Evolutionary conservation across 306 rosid species (phyloP), one percentile per base, ranked within the genome.

Genomic region (Sindora glabra): DNA sequence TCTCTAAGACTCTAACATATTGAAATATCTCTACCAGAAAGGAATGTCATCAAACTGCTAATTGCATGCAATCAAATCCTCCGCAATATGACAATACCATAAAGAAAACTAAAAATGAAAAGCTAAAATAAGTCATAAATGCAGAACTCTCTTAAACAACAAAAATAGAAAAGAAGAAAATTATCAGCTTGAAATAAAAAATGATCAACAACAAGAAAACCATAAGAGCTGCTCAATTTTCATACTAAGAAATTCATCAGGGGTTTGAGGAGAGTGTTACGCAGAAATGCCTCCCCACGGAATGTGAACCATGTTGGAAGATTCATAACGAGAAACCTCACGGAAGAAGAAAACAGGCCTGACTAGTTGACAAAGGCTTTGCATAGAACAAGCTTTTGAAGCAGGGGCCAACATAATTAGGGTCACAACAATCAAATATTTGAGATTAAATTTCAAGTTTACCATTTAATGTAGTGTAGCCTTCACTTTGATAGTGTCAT

Each of bases 401-500:
- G 50, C 5, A 30, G 27, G 38, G 38, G 30, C n/a, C n/a, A n/a
- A n/a, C n/a, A 51, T 25, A 67, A 8, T 36, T 37, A 62, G 40
- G 44, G 56, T 14, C 42, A 46, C 8, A 16, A 16, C 15, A 38
- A 61, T 59, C 21, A 15, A 33, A 39, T 8, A 47, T 22, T 32
- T 22, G 62, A 51, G 38, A 23, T 59, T n/a, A 41, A 34, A 26
- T 21, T 56, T 64, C 52, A 64, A 39, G 52, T 26, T 62, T 72
- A 62, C 75, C 78, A 57, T 62, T 50, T 64, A 65, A 72, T 17
- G 50, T 19, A 56, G 25, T 50, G 48, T 45, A 56, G 61, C 63
- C 63, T 50, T 77, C 75, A 62, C 58, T 41, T 42, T 61, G 65
- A 61, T 46, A 41, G 64, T 62, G 44, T 61, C 74, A 41, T 60